Evolutionary conservation across 305 asterid genomes (phyloP).

Genomic region (Solanum hybrid): DNA sequence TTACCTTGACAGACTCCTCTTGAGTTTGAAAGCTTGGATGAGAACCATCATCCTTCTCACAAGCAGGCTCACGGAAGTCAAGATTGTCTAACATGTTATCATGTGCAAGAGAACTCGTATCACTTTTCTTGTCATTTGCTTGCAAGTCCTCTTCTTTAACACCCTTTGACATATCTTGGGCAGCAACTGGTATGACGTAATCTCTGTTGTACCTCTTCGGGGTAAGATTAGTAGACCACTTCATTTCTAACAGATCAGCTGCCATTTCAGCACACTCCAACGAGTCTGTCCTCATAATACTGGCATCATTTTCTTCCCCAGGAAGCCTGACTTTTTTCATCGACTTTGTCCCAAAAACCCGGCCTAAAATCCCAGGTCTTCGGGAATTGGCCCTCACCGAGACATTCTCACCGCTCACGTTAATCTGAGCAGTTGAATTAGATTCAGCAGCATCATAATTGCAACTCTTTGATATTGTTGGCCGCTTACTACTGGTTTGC

Average conservation of each 20-base stretch:
- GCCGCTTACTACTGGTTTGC: slow-evolving; percentile 18
- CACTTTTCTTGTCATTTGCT: slow-evolving; percentile 3
- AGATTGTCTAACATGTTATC: slow-evolving; percentile 1
- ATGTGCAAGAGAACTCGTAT: not conserved
- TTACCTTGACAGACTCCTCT: slow-evolving; percentile 12
- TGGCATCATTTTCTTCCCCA: slow-evolving; percentile 19
- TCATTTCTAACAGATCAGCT: slow-evolving; percentile 87
- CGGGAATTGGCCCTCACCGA: slow-evolving; percentile 36
- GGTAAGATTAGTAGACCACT: slow-evolving; percentile 74
- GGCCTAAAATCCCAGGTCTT: slow-evolving; percentile 45
- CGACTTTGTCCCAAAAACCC: slow-evolving; percentile 56
- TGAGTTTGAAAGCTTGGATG: slow-evolving; percentile 5
- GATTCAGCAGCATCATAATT: slow-evolving; percentile 29
- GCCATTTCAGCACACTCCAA: slow-evolving; percentile 86
- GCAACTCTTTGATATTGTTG: slow-evolving; percentile 38
- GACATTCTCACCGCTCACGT: slow-evolving; percentile 22
- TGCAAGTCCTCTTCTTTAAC: slow-evolving; percentile 14
- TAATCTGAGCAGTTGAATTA: slow-evolving; percentile 17
- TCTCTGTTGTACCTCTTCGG: slow-evolving; percentile 29
- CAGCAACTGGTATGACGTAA: slow-evolving; percentile 14
- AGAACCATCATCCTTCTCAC: slow-evolving; percentile 6
- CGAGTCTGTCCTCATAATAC: slow-evolving; percentile 35
- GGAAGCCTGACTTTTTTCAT: slow-evolving; percentile 15
- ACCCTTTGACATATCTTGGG: slow-evolving; percentile 19
- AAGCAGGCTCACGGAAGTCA: not conserved